Base-by-base conservation (phyloP, 1,139 yeast species). In the Debaryomycetaceae sp. region DNA sequence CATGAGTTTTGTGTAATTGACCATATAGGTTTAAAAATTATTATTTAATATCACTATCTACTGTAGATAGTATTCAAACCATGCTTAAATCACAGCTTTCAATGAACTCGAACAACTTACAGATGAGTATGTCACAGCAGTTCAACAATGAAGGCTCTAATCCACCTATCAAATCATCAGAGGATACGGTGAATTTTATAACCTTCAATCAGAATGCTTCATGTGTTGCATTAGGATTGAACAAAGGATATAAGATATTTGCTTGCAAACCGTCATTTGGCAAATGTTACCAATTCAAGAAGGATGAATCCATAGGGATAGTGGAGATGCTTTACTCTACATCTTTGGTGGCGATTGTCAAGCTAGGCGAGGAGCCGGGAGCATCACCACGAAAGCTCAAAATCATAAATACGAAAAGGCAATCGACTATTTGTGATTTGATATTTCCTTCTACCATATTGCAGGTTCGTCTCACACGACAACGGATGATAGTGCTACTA, bases 301-400 rank as follows among this genome's bases (percentile, higher is more conserved):
- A 62, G 45, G 76, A 73, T 37, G 86, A 83, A 41, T 82, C 87
- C 1, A 76, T 82, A 17, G 85, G 85, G 3, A 76, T 88, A 14
- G 86, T 90, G 33, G 97, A 91, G 62, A 91, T 93, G 98, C 76
- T 93, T 37, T 93, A 89, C 58, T 80, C 89, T 46, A 89, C 99
- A 0, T 87, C 96, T 1, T 73, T 93, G 39, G 76, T 93, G 24
- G 97, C 96, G 1, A 75, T 89, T 8, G 96, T 91, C 4, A 96
- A 96, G 1, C 68, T 85, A 47, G 97, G 97, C 6, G 96, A 89
- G 55, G 90, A 84, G 55, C 84, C 90, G 1, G 78, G 78, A 3
- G 75, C 85, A 56, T 85, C 95, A 6, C 96, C 97, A 11, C 75
- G 97, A 46, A 80, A 90, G 53, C 72, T 93, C 47, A 82, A 83